Evolutionary conservation across 495 filamentous ascomycete species (phyloP), one percentile per base, ranked within the genome.

Genomic region (Talaromyces adpressus): DNA sequence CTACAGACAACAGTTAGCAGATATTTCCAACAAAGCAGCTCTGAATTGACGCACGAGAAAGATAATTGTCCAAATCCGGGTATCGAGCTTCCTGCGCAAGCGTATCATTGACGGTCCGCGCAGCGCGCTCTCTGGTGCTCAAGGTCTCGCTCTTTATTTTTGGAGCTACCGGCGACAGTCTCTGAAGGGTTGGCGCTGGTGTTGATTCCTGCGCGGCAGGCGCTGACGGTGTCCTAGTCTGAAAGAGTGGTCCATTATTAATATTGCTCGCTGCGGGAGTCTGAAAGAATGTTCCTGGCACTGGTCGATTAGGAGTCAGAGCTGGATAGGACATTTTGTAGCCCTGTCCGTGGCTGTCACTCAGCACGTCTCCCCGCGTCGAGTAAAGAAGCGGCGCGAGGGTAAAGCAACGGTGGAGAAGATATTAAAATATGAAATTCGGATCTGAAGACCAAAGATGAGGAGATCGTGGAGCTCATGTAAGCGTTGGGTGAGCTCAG

Each of bases 51-150:
- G 81, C 82, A 97, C 93, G 92, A 71, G 85, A 87, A 66, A 95
- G 81, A 74, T 96, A 96, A 67, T 84, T 89, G 74, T 98, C 94
- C 5, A 99, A 79, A 65, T 95, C 91, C 8, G 92, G 92, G 71
- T 91, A 98, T 68, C 87, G 86, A 67, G 85, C 81, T 70, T 98
- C 95, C 60, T 82, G 80, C 34, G 78, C 73, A 25, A 98, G 75
- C 14, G 86, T 85, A 66, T 89, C 84, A 77, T 93, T 94, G 69
- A 99, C 85, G n/a, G 88, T 92, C 39, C 80, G 79, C 49, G 92
- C 89, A 7, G 90, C 94, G 68, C 92, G 90, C 62, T 89, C 85
- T 63, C 95, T 80, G 1, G 90, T 88, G 61, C 83, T 82, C 67
- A 88, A 71, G 11, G 77, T 71, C 67, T 75, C 74, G 23, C 57